Conservation (phyloP, 2,329 filamentous ascomycete species). For the Hymenotorrendiella dingleyae region DNA sequence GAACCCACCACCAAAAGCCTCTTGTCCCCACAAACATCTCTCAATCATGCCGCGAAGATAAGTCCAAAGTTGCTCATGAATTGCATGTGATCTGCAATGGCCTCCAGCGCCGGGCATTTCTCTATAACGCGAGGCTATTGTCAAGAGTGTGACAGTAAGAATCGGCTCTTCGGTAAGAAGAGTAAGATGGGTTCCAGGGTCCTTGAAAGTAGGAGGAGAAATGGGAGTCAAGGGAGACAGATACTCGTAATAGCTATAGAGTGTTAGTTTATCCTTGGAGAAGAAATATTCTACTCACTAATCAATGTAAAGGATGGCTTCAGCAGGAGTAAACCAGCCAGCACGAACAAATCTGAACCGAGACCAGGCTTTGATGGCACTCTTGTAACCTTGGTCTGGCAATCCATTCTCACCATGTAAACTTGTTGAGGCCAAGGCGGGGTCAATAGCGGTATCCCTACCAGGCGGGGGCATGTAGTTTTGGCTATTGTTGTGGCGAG, state of each 20-base stretch:
- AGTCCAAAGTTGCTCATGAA: conserved; percentile 93
- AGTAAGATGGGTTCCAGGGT: conserved; percentile 71
- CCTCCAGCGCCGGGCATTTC: conserved; percentile 74
- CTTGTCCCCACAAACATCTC: conserved; percentile 89
- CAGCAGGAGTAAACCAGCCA: conserved; percentile 91
- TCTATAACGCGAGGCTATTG: conserved; percentile 84
- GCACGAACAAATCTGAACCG: conserved; percentile 91
- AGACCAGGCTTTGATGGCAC: conserved; percentile 82
- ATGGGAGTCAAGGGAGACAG: conserved; percentile 91
- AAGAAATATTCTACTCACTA: conserved; percentile 53
- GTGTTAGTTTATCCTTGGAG: conserved; percentile 10
- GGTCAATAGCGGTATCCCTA: conserved; percentile 26
- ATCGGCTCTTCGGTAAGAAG: conserved; percentile 89
- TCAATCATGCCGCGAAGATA: conserved; percentile 95
- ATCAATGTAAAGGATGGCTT: conserved; percentile 89
- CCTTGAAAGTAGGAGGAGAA: conserved; percentile 82
- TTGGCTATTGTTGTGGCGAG: conserved; percentile 12
- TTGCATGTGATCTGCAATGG: conserved; percentile 77
- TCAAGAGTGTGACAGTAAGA: conserved; percentile 82
- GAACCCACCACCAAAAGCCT: conserved; percentile 87
- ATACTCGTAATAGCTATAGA: conserved; percentile 74
- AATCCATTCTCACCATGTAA: conserved; percentile 20
- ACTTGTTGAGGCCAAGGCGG: conserved; percentile 19
- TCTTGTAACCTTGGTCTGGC: conserved; percentile 51
- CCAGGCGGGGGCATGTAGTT: conserved; percentile 19